Conservation (phyloP, 768 basidiomycete species). For the Rhizopogon vulgaris region DNA sequence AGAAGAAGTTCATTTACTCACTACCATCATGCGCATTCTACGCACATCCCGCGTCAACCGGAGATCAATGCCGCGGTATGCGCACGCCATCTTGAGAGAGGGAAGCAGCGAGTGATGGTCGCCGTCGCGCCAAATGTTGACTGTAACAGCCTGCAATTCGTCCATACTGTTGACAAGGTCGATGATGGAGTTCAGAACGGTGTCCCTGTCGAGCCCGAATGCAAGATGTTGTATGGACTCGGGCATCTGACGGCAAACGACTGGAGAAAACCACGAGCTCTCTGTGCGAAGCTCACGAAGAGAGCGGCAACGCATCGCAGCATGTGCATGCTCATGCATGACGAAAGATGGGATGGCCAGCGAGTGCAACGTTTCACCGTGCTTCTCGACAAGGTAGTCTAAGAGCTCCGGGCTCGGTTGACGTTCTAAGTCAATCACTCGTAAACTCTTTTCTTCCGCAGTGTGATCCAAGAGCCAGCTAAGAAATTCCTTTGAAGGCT, state of each 20-base stretch:
- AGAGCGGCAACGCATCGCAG: constrained; percentile 40
- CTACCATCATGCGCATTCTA: constrained; percentile 45
- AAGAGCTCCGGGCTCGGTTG: constrained; percentile 52
- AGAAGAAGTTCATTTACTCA: constrained; percentile 26
- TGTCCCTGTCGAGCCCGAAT: constrained; percentile 55
- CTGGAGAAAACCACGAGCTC: constrained; percentile 38
- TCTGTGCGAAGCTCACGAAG: constrained; percentile 56
- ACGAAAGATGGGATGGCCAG: constrained; percentile 53
- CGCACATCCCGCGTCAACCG: constrained; percentile 44
- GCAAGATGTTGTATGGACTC: constrained; percentile 47
- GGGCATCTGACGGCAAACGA: constrained; percentile 45
- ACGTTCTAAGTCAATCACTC: constrained; percentile 51
- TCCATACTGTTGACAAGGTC: constrained; percentile 44
- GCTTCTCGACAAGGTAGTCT: constrained; percentile 45
- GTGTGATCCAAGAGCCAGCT: constrained; percentile 67
- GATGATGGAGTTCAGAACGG: constrained; percentile 47
- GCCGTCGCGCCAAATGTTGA: constrained; percentile 50
- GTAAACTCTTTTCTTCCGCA: constrained; percentile 34
- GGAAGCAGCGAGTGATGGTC: constrained; percentile 44
- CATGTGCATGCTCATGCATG: constrained; percentile 39
- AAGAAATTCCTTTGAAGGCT: constrained; percentile 57
- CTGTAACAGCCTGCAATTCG: constrained; percentile 41
- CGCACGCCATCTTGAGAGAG: constrained; percentile 58
- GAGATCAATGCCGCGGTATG: constrained; percentile 52
- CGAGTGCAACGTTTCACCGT: constrained; percentile 44